Evolutionary conservation across 2,329 filamentous ascomycete genomes (phyloP), one percentile per base, ranked within the genome.

Genomic region (Diaporthe nobilis): DNA sequence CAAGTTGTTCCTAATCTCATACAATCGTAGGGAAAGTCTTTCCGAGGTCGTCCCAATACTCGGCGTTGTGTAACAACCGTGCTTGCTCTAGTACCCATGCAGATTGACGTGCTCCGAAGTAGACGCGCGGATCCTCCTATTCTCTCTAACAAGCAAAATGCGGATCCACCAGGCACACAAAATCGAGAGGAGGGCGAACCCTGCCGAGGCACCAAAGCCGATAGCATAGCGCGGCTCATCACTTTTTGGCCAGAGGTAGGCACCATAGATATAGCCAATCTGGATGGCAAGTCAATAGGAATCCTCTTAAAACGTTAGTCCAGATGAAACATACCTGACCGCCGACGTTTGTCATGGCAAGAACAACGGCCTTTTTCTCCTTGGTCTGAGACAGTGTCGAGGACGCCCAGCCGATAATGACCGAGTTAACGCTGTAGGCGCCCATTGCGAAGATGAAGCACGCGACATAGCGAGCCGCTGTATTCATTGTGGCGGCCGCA

Each of bases 401-500:
- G 0, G 81, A 83, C 0, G 85, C 85, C 86, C 86, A 87, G 8
- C 85, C 85, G 0, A 87, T 80, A 22, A 86, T 85, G 77, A 86
- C 82, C 0, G 82, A 83, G 78, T 87, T 87, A 31, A 86, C 86
- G 2, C 82, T 80, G 34, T 83, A 83, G 2, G 84, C 82, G 1
- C 83, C 84, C 17, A 79, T 80, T 2, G 83, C 81, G 15, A 84
- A 85, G 10, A 84, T 77, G 73, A 85, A 84, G 76, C 82, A 84
- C 2, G 82, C 78, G 0, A 82, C 75, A 31, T 85, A 85, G 0
- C 83, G 78, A 0, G 81, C 82, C 3, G 80, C 77, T 0, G 80
- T 81, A 42, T 83, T 83, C 8, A 82, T 77, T 0, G 83, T 83
- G 0, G 75, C 76, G 6, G 80, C 80, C 0, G 82, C 82, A 31